phyloP scores from a whole-genome alignment of 164 flowering plant species.

The Paratinospora sagittata region DNA sequence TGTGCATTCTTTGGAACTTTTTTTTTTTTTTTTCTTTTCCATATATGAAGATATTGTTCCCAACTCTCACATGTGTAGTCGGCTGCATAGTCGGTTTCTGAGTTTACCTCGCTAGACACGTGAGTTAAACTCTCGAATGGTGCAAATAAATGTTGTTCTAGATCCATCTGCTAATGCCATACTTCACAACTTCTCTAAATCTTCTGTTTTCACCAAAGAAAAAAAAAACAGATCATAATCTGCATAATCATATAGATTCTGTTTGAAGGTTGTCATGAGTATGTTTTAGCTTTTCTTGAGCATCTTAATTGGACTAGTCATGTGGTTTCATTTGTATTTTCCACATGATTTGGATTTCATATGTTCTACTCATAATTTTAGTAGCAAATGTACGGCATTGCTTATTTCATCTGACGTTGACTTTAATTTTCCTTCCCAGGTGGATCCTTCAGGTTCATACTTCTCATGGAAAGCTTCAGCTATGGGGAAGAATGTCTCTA shows the following conservation, averaged over 20 bases:
- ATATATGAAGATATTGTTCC: no score
- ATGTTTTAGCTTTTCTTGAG: background rate
- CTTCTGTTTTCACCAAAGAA: no score
- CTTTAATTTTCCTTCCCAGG: constrained; percentile 34
- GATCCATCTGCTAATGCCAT: no score
- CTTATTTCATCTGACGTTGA: background rate
- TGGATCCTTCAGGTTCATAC: constrained; percentile 99
- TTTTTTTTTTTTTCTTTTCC: no score
- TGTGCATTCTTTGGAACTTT: no score
- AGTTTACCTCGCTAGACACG: no score
- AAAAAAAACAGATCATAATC: no score
- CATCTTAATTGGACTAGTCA: background rate
- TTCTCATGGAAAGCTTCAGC: constrained; percentile 99
- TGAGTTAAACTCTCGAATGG: no score
- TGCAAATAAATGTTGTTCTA: no score
- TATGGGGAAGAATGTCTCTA: constrained; percentile 99
- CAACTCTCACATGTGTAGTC: no score
- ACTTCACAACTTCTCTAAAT: no score
- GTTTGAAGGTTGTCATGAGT: background rate
- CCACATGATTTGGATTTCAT: background rate
- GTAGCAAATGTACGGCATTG: background rate
- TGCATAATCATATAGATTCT: background rate
- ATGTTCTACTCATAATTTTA: background rate
- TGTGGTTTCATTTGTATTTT: background rate
- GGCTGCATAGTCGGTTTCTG: no score